Conservation (phyloP, 495 filamentous ascomycete species). For the Lasiosphaeria hispida region DNA sequence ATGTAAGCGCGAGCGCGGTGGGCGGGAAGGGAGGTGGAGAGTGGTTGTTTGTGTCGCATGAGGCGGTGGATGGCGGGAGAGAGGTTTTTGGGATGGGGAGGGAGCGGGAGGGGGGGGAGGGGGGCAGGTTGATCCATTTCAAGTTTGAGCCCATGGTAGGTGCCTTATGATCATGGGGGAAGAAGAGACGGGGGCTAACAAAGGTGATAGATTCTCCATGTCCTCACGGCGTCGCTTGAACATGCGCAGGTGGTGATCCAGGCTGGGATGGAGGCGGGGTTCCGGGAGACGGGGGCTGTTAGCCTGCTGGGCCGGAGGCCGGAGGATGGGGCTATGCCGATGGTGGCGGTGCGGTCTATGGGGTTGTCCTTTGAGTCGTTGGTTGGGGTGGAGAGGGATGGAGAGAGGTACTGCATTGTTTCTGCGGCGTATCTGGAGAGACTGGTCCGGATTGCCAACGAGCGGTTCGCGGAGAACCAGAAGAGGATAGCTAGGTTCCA, state of each 20-base stretch:
- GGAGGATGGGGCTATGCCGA: slow-evolving; percentile 49
- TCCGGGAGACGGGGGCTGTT: slow-evolving; percentile 81
- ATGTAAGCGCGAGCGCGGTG: slow-evolving; percentile 25
- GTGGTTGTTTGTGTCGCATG: slow-evolving; percentile 89
- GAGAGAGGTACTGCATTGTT: slow-evolving; percentile 42
- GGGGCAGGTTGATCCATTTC: slow-evolving; percentile 71
- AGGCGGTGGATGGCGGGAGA: slow-evolving; percentile 50
- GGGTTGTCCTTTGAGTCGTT: slow-evolving; percentile 77
- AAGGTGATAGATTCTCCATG: slow-evolving; percentile 73
- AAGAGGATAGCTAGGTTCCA: slow-evolving; percentile 66
- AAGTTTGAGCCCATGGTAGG: slow-evolving; percentile 94
- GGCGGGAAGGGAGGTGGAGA: slow-evolving; percentile 78
- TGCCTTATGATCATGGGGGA: slow-evolving; percentile 2
- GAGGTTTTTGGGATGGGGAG: slow-evolving; percentile 15
- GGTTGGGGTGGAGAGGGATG: slow-evolving; percentile 56
- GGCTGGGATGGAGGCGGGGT: slow-evolving; percentile 75
- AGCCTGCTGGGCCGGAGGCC: slow-evolving; percentile 27
- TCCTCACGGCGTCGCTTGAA: slow-evolving; percentile 68
- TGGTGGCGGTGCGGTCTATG: slow-evolving; percentile 79
- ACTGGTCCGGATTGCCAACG: slow-evolving; percentile 67
- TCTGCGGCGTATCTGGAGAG: slow-evolving; percentile 58
- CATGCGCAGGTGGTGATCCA: slow-evolving; percentile 70
- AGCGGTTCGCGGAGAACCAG: slow-evolving; percentile 71
- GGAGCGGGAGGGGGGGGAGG: slow-evolving; percentile 12
- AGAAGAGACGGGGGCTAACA: neutral